These are phyloP conservation scores for Melastoma malabathricum DNA, from an alignment of 345 rosid species.

Conservation along the genomic window DNA sequence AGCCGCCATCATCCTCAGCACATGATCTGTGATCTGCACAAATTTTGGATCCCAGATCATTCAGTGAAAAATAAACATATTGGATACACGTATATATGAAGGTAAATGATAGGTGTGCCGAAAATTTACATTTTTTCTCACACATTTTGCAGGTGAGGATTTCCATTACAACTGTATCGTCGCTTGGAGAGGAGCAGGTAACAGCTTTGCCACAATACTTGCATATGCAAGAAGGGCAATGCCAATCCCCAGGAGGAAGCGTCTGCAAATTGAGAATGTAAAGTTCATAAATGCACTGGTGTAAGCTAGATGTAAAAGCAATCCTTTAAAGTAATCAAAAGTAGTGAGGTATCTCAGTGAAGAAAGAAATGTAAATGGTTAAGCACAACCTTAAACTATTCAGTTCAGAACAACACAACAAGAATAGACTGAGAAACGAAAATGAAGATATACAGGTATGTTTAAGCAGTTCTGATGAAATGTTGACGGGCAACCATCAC, in stretches of 20 bases:
- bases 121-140: constrained; percentile 65
- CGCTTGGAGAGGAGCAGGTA: constrained; percentile 20
- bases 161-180: constrained; percentile 12
- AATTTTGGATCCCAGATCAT: not conserved
- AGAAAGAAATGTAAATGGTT: too few relatives aligned
- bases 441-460: constrained; percentile 37
- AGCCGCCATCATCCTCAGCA: constrained; percentile 28
- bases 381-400: too few relatives aligned
- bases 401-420: too few relatives aligned
- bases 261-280: constrained; percentile 29
- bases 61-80: not conserved
- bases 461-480: constrained; percentile 81
- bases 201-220: constrained; percentile 63
- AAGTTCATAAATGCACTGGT: too few relatives aligned
- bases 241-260: constrained; percentile 88
- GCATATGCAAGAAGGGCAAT: constrained; percentile 88
- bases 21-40: constrained; percentile 65
- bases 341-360: too few relatives aligned
- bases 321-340: too few relatives aligned
- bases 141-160: constrained; percentile 48
- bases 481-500: constrained; percentile 95
- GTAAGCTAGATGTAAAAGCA: too few relatives aligned
- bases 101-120: constrained; percentile 6
- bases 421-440: too few relatives aligned
- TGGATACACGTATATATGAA: too few relatives aligned